A percentile compares a stretch with the other conserved stretches of the same genome.
Evolutionary conservation across 2,329 filamentous ascomycete genomes (phyloP).

Genomic region (Fusarium beomiforme): DNA sequence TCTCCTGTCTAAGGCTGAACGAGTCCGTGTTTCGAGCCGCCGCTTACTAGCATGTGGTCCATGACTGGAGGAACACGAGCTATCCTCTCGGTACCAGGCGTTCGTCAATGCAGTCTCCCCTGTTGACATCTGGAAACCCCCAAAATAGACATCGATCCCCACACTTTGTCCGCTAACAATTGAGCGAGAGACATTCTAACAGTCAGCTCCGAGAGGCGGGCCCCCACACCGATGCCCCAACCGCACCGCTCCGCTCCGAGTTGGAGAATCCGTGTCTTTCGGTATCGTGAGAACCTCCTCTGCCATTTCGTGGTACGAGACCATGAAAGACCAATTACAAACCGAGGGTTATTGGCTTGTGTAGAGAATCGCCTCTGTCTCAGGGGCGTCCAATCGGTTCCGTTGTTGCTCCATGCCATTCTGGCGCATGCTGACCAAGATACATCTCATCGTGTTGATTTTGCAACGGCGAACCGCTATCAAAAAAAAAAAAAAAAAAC

Average conservation of each 20-base stretch:
- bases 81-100: conserved; percentile 15
- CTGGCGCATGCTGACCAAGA: conserved; percentile 6
- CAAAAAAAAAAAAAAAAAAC: background rate
- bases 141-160: conserved; percentile 41
- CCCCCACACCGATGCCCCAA: conserved; percentile 23
- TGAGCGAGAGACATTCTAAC: conserved; percentile 8
- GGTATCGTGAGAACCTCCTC: conserved; percentile 20
- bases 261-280: conserved; percentile 23
- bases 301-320: conserved; percentile 7
- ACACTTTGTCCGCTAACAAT: conserved; percentile 24
- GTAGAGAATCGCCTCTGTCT: background rate
- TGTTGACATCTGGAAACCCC: conserved; percentile 30
- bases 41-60: conserved; percentile 29
- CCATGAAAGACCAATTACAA: background rate
- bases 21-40: conserved; percentile 21
- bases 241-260: conserved; percentile 31
- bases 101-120: conserved; percentile 30
- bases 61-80: conserved; percentile 36
- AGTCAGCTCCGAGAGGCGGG: conserved; percentile 29
- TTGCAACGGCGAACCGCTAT: background rate
- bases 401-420: background rate
- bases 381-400: background rate
- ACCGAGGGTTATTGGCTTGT: background rate
- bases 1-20: conserved; percentile 29
- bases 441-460: conserved; percentile 1